A percentile compares a stretch with the other conserved stretches of the same genome.
Evolutionary conservation across 345 rosid species (phyloP).

Genomic region (Lepidium africanum): DNA sequence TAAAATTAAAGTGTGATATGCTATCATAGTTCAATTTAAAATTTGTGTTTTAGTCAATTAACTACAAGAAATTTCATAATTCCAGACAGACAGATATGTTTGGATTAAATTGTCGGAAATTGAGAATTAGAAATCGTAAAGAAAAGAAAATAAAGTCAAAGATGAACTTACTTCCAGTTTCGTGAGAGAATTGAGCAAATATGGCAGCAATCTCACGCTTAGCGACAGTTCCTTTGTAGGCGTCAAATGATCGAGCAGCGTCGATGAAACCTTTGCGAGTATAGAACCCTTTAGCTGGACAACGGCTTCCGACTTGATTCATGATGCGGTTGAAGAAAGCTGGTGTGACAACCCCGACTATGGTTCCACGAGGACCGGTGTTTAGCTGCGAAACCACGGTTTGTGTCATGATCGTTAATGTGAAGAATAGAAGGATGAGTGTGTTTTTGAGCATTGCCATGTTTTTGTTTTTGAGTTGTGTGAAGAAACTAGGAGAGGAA

Average conservation of each 20-base stretch:
- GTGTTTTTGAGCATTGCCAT: conserved; percentile 9
- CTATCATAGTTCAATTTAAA: no score
- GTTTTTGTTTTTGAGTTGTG: conserved; percentile 6
- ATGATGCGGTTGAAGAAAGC: conserved; percentile 39
- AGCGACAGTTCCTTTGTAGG: conserved; percentile 32
- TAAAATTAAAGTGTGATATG: no score
- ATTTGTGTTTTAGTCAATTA: no score
- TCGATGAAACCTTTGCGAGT: conserved; percentile 30
- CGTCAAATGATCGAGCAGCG: conserved; percentile 20
- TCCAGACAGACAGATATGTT: neutral
- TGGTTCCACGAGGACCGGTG: conserved; percentile 18
- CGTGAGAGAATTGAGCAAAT: conserved; percentile 44
- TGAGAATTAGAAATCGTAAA: neutral
- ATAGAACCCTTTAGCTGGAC: conserved; percentile 47
- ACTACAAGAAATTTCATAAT: no score
- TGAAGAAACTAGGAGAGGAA: neutral
- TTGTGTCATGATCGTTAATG: conserved; percentile 8
- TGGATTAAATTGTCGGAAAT: neutral
- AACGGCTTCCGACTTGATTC: conserved; percentile 25
- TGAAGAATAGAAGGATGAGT: conserved; percentile 9
- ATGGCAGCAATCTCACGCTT: conserved; percentile 50
- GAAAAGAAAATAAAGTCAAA: neutral
- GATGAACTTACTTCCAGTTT: conserved; percentile 40
- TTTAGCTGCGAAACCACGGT: conserved; percentile 22
- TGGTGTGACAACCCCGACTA: conserved; percentile 35